Base-by-base conservation (phyloP, 2,329 filamentous ascomycete species). In the Ophiostoma australiae region DNA sequence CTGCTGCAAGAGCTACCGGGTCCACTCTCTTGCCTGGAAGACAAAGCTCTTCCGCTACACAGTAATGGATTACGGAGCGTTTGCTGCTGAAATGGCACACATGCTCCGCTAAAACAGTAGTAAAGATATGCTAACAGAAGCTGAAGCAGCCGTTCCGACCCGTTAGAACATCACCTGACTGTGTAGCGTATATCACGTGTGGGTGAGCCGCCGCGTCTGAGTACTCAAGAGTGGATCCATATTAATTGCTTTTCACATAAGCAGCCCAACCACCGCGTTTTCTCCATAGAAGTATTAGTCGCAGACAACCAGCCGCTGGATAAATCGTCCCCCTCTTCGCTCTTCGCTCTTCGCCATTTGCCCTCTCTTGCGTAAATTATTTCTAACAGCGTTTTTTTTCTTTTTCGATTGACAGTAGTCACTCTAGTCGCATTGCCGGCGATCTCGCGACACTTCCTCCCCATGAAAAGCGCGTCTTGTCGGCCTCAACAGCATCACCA, bases 211-310 rank as follows among this genome's bases (percentile, higher is more conserved):
- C 52, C 52, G 52, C 52, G 52, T 58, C n/a, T 10, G 10, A 4
- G 15, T 10, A 7, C 23, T 58, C 8, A 31, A 15, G 4, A 33
- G 58, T 17, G 58, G 27, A 20, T 23, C 31, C 31, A 8, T 65
- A 8, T 37, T 65, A 65, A 37, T 37, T 65, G 31, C 61, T 65
- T 35, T 37, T 63, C 23, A 58, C 23, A 13, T 63, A 63, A 63
- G 23, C 58, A 17, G 15, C 31, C 63, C 63, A 66, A 66, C 63
- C 63, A 66, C 63, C 63, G 63, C 63, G 63, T 66, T 66, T 66
- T 66, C 63, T 66, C 31, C 33, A 66, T 66, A 66, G 23, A 15
- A 31, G 31, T 37, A n/a, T 11, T 65, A n/a, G 31, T 39, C 63
- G 35, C 27, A 20, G 35, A 23, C 33, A 27, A 58, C 52, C 52